Evolutionary conservation across 108 stramenopile species (phyloP).

Genomic region (Nitzschia sp.): DNA sequence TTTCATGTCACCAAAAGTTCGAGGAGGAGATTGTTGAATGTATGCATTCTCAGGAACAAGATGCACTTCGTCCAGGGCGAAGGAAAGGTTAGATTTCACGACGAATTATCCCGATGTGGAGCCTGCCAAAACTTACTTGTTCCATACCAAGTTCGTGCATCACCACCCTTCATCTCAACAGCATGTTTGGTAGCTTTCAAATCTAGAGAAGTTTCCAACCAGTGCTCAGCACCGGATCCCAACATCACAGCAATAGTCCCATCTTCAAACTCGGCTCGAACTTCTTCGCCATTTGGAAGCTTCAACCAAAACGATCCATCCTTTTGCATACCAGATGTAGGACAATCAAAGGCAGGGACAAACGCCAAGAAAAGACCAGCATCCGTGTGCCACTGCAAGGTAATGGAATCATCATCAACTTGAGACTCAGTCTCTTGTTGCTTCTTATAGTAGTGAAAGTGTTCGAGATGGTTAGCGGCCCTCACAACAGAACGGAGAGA

Average conservation of each 20-base stretch:
- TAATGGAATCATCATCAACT: neutral
- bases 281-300: slow-evolving; percentile 7
- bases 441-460: slow-evolving; percentile 63
- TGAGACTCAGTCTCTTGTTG: neutral
- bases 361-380: slow-evolving; percentile 78
- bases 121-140: slow-evolving; percentile 44
- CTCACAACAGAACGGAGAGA: slow-evolving; percentile 41
- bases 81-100: neutral
- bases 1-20: slow-evolving; percentile 45
- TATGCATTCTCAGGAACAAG: slow-evolving; percentile 57
- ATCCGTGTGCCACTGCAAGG: slow-evolving; percentile 72
- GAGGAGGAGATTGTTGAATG: slow-evolving; percentile 25
- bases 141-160: slow-evolving; percentile 67
- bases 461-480: slow-evolving; percentile 56
- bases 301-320: slow-evolving; percentile 46
- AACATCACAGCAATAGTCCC: slow-evolving; percentile 59
- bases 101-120: too few species aligned
- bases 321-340: neutral
- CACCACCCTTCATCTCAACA: slow-evolving; percentile 38
- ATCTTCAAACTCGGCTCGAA: slow-evolving; percentile 46
- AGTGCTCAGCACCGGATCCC: slow-evolving; percentile 70
- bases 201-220: slow-evolving; percentile 34
- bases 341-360: slow-evolving; percentile 66
- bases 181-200: slow-evolving; percentile 72
- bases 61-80: slow-evolving; percentile 35